Conservation (phyloP, 495 filamentous ascomycete genomes). For the Daldinia concentrica region DNA sequence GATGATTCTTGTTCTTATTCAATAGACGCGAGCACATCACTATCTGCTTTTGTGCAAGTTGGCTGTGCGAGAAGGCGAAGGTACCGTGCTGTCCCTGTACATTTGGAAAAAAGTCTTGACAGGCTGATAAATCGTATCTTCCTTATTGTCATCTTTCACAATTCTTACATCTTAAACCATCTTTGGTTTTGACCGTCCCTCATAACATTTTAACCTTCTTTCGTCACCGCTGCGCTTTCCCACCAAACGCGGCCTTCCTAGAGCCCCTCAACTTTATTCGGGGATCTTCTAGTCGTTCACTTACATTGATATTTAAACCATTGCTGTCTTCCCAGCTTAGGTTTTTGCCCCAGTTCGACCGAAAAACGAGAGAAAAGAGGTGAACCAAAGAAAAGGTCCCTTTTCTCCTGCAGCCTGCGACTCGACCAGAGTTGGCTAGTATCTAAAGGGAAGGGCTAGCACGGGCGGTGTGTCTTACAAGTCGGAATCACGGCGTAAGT, state of each 20-base stretch:
- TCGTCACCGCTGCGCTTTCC: conserved; percentile 11
- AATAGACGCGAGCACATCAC: conserved; percentile 36
- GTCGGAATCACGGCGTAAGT: conserved; percentile 23
- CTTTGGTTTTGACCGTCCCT: conserved; percentile 18
- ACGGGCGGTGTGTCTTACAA: conserved; percentile 20
- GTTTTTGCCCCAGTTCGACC: not conserved
- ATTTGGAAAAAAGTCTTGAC: conserved; percentile 22
- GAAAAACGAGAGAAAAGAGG: conserved; percentile 7
- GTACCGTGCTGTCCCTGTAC: conserved; percentile 25
- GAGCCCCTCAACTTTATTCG: conserved; percentile 15
- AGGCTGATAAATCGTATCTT: conserved; percentile 37
- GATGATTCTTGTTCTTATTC: conserved; percentile 42
- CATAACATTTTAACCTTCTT: conserved; percentile 12
- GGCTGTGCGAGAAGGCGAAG: conserved; percentile 25
- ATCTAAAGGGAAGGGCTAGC: conserved; percentile 14
- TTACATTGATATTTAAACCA: conserved; percentile 1
- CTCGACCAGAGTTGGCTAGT: conserved; percentile 3
- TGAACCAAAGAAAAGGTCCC: conserved; percentile 18
- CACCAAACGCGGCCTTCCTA: conserved; percentile 20
- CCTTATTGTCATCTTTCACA: conserved; percentile 38
- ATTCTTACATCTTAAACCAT: conserved; percentile 26
- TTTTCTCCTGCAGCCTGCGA: conserved; percentile 14
- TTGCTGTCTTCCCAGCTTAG: not conserved
- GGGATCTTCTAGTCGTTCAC: conserved; percentile 21
- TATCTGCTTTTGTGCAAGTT: conserved; percentile 47